Evolutionary conservation across 2,329 filamentous ascomycete species (phyloP), one percentile per base, ranked within the genome.

Genomic region (Karstenula rhodostoma): DNA sequence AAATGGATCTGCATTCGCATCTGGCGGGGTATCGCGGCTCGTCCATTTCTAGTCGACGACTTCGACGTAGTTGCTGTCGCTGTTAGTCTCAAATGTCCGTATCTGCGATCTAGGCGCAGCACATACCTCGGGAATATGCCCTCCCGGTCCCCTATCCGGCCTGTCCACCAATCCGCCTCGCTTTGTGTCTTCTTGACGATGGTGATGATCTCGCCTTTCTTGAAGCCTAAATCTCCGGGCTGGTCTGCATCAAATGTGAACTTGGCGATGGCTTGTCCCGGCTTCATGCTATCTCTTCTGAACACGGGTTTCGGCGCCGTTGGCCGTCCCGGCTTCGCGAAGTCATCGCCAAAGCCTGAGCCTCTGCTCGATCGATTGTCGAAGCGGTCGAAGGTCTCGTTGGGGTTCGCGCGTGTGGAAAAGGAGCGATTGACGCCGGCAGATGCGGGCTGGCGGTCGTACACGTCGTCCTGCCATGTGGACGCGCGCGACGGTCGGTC

Each of bases 121-220:
- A 72, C 81, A 65, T 80, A 87, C 86, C 92, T 95, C 0, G 95
- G 95, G 80, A 99, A 99, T 67, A 97, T 96, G 40, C 95, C 95
- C 57, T 94, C 91, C 68, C 89, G 86, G 66, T 88, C 86, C 32
- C 94, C 94, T 72, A 97, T 89, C 79, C 90, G 90, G 27, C 95
- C 95, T 19, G 94, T 98, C 95, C 94, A 98, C 94, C 94, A 98
- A 77, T 98, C 94, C 59, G 93, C 94, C 60, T 92, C 91, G 69
- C 91, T 97, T 4, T 98, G 92, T 5, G 94, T 98, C 79, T 91
- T 91, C 83, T 99, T 97, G 59, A 96, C 78, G 59, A 99, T 93
- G 0, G 93, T 97, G 67, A 99, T 97, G 58, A 98, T 79, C 32
- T 99, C 95, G 22, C 95, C 95, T 84, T 99, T 99, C 82, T 96